Base-by-base conservation (phyloP, 164 flowering plant species). In the Umbellularia californica region DNA sequence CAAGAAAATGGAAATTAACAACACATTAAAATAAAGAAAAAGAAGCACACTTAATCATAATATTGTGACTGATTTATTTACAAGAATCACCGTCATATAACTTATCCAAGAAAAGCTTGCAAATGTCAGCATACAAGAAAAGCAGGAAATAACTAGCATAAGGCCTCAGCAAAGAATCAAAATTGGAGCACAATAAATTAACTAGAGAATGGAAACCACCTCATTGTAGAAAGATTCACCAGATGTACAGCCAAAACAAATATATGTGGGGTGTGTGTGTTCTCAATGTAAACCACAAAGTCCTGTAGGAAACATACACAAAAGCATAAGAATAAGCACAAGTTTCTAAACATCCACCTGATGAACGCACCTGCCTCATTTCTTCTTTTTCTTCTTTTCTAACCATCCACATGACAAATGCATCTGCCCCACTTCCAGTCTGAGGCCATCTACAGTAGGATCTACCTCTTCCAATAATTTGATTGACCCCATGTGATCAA, bases 1-100 rank as follows among this genome's bases (percentile, higher is more conserved):
- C 86, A 84, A 68, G 22, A 47, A 72, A 52, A 23, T 27, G 28
- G 13, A 62, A 41, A 65, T 74, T 69, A 72, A 58, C 12, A 28
- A 68, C 5, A 52, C 50, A 22, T 19, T 6, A 28, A n/a, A 69
- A 28, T n/a, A 17, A 3, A 30, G 20, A 2, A 23, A 23, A 33
- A 9, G 30, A 58, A 12, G n/a, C 24, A 25, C 15, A 5, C 17
- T 51, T 27, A 23, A 55, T 20, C 35, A 25, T 13, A 52, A 13
- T 12, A 5, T 25, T 11, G 28, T 23, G 25, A 6, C 23, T 1
- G 13, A 13, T n/a, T 25, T 52, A 1, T 47, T 30, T 11, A 28
- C 47, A 35, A n/a, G 12, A 65, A 24, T 20, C 27, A 41, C 19
- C 25, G 13, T 5, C 22, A 24, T 41, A 47, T 22, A 47, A 9